These are phyloP conservation scores for Arxiozyma slooffiae DNA, from an alignment of 1,139 yeast species.

Conservation along the genomic window DNA sequence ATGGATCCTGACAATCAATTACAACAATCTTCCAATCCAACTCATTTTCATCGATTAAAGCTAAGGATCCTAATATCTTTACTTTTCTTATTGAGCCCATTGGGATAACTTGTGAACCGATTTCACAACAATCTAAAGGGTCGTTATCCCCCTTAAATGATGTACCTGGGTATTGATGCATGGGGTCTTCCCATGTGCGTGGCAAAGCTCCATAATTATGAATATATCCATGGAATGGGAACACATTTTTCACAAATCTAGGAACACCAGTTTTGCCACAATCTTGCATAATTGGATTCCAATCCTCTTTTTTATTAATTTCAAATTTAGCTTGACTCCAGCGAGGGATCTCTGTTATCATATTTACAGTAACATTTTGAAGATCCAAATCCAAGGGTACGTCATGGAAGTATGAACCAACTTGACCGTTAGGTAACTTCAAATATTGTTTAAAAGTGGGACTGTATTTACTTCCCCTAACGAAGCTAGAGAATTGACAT, in stretches of 20 bases:
- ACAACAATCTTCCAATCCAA: constrained; percentile 94
- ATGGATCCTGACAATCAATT: constrained; percentile 72
- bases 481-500: constrained; percentile 11
- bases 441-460: constrained; percentile 38
- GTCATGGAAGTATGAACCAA: constrained; percentile 84
- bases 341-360: constrained; percentile 92
- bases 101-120: constrained; percentile 53
- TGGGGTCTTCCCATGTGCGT: constrained; percentile 91
- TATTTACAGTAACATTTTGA: constrained; percentile 53
- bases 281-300: constrained; percentile 91
- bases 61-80: constrained; percentile 86
- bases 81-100: constrained; percentile 69
- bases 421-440: constrained; percentile 36
- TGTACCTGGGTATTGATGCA: constrained; percentile 16
- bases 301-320: constrained; percentile 59
- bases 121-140: constrained; percentile 93
- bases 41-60: constrained; percentile 93
- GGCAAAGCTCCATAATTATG: constrained; percentile 98
- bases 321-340: constrained; percentile 94
- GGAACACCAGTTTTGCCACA: constrained; percentile 74
- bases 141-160: constrained; percentile 73
- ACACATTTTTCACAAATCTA: constrained; percentile 79
- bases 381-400: constrained; percentile 62
- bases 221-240: constrained; percentile 94
- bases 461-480: constrained; percentile 37